A percentile compares a stretch with the other conserved stretches of the same genome.
Conservation (phyloP, 1,284 basidiomycete species). For the Volvariella volvacea region DNA sequence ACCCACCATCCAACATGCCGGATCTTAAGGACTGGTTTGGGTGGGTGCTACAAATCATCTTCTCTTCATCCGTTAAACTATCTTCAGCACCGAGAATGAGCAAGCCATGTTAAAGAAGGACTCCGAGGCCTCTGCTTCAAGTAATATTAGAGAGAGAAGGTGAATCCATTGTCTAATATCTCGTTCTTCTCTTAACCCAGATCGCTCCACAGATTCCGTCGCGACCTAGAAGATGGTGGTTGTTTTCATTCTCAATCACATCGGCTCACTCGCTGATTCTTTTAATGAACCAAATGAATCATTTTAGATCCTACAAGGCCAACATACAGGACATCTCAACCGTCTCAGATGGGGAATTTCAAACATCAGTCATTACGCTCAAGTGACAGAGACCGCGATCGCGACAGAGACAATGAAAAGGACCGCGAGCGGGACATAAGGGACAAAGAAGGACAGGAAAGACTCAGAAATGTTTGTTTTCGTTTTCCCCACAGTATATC, state of each 20-base stretch:
- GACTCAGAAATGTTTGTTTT: conserved; percentile 59
- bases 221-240: conserved; percentile 71
- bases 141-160: conserved; percentile 59
- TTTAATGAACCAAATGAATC: no score
- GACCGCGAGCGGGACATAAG: conserved; percentile 60
- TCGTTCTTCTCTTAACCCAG: conserved; percentile 13
- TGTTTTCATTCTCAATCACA: conserved; percentile 12
- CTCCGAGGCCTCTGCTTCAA: conserved; percentile 43
- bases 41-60: conserved; percentile 34
- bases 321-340: conserved; percentile 36
- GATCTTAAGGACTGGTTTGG: conserved; percentile 83
- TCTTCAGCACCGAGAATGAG: conserved; percentile 51
- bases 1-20: conserved; percentile 69
- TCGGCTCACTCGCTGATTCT: conserved; percentile 13
- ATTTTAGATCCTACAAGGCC: conserved; percentile 30
- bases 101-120: conserved; percentile 60
- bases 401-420: conserved; percentile 40
- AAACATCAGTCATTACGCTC: conserved; percentile 75
- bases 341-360: conserved; percentile 86
- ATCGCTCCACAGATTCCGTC: conserved; percentile 50
- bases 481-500: conserved; percentile 5
- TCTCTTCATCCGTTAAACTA: conserved; percentile 15
- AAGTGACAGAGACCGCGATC: conserved; percentile 49
- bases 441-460: conserved; percentile 71
- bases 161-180: conserved; percentile 16